A percentile compares a stretch with the other conserved stretches of the same genome.
Conservation (phyloP, 2,329 filamentous ascomycete species). For the Fusarium humuli region DNA sequence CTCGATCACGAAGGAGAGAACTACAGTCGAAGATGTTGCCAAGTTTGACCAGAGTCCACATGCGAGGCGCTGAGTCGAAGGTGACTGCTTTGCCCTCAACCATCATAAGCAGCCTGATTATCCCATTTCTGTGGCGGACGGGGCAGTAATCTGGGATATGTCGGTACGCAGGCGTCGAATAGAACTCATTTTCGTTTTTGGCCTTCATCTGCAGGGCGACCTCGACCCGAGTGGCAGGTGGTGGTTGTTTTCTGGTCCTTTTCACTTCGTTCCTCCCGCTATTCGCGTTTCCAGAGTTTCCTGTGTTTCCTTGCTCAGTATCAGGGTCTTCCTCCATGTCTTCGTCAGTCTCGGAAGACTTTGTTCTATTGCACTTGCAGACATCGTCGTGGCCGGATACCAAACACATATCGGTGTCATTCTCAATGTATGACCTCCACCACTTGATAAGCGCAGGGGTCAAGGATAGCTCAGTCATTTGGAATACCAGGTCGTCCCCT, state of each 20-base stretch:
- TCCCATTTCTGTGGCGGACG: slow-evolving; percentile 70
- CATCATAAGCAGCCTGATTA: slow-evolving; percentile 71
- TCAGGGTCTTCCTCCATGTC: background rate
- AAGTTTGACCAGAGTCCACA: slow-evolving; percentile 74
- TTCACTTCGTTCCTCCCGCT: background rate
- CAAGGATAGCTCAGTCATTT: slow-evolving; percentile 69
- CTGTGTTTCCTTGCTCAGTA: background rate
- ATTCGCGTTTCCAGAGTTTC: background rate
- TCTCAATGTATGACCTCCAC: slow-evolving; percentile 58
- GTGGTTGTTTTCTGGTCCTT: background rate
- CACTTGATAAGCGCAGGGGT: slow-evolving; percentile 67
- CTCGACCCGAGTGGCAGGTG: slow-evolving; percentile 7
- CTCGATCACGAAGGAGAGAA: slow-evolving; percentile 58
- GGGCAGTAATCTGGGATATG: slow-evolving; percentile 70
- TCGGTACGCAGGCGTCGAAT: slow-evolving; percentile 49
- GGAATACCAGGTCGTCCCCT: slow-evolving; percentile 71
- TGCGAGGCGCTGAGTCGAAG: slow-evolving; percentile 72
- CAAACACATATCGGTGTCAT: slow-evolving; percentile 43
- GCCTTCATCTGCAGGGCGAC: slow-evolving; percentile 42
- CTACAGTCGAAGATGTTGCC: slow-evolving; percentile 69
- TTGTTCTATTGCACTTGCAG: slow-evolving; percentile 48
- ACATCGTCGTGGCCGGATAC: slow-evolving; percentile 58
- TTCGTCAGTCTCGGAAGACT: background rate
- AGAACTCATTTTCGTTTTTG: slow-evolving; percentile 28
- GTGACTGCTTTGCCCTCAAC: slow-evolving; percentile 66